A percentile compares a stretch with the other conserved stretches of the same genome.
phyloP scores from a whole-genome alignment of 73 alveolate genomes.

The Paramecium octaurelia region DNA sequence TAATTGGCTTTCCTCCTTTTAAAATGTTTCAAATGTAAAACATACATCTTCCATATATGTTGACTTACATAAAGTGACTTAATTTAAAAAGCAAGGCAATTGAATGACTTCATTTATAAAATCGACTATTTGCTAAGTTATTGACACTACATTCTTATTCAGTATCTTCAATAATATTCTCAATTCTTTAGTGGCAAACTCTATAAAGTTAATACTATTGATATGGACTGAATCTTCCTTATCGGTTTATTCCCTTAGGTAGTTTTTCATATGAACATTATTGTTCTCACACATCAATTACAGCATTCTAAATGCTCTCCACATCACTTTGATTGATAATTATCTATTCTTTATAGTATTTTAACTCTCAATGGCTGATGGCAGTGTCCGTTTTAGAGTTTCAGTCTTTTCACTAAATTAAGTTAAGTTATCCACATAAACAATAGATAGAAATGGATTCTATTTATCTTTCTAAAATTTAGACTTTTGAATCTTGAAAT shows the following conservation, averaged over 20 bases:
- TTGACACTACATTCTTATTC: slow-evolving; percentile 3
- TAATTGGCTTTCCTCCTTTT: neutral
- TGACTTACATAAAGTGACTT: slow-evolving; percentile 28
- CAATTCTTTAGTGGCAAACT: slow-evolving; percentile 34
- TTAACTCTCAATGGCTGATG: slow-evolving; percentile 38
- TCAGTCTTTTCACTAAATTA: slow-evolving; percentile 13
- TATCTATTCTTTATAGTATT: neutral
- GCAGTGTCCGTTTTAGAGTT: slow-evolving; percentile 3
- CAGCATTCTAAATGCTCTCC: slow-evolving; percentile 41
- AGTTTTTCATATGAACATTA: slow-evolving; percentile 25
- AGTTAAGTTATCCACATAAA: slow-evolving; percentile 31
- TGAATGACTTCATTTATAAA: slow-evolving; percentile 36
- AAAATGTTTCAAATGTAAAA: slow-evolving; percentile 1
- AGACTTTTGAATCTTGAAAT: neutral
- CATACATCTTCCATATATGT: slow-evolving; percentile 48
- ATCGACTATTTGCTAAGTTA: neutral
- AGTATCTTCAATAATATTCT: slow-evolving; percentile 34
- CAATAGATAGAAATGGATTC: slow-evolving; percentile 10
- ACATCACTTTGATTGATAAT: neutral
- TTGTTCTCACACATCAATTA: slow-evolving; percentile 37
- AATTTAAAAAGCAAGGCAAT: slow-evolving; percentile 16
- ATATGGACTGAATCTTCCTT: slow-evolving; percentile 18
- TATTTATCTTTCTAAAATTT: neutral
- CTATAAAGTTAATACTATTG: slow-evolving; percentile 25
- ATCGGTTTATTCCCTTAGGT: slow-evolving; percentile 22